Conservation (phyloP, 1,284 basidiomycete genomes). For the Melampsora abietis-canadensis region DNA sequence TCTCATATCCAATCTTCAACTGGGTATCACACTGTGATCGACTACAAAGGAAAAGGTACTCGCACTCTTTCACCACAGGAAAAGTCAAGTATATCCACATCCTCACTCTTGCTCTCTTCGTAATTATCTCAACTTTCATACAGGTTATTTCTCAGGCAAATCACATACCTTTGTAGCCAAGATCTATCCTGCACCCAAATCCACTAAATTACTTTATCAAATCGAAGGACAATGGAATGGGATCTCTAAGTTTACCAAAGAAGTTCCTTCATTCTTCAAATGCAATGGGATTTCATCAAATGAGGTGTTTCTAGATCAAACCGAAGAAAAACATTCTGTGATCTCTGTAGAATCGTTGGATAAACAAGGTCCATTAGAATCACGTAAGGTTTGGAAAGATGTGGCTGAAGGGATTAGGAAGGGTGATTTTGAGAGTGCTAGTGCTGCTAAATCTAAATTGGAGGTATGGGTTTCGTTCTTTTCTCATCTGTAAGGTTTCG, state of each 20-base stretch:
- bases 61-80: not conserved
- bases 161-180: conserved; percentile 87
- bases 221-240: conserved; percentile 88
- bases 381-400: conserved; percentile 74
- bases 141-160: conserved; percentile 82
- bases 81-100: too few species aligned
- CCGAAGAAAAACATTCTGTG: conserved; percentile 65
- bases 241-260: conserved; percentile 58
- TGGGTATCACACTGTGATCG: conserved; percentile 65
- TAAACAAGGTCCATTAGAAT: conserved; percentile 78
- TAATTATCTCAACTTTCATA: not conserved
- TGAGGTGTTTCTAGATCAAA: conserved; percentile 60
- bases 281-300: conserved; percentile 49
- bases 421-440: conserved; percentile 87
- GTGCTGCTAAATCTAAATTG: conserved; percentile 81
- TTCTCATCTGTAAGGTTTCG: not conserved
- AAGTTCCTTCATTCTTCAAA: conserved; percentile 46
- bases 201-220: conserved; percentile 58
- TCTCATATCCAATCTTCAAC: conserved; percentile 79
- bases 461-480: conserved; percentile 62
- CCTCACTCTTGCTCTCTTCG: too few species aligned
- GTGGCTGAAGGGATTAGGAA: conserved; percentile 87
- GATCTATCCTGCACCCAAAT: conserved; percentile 58
- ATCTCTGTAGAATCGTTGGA: conserved; percentile 62
- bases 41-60: conserved; percentile 53